These are phyloP conservation scores for Cordyceps cicadae DNA, from an alignment of 2,329 filamentous ascomycete species.

Conservation along the genomic window DNA sequence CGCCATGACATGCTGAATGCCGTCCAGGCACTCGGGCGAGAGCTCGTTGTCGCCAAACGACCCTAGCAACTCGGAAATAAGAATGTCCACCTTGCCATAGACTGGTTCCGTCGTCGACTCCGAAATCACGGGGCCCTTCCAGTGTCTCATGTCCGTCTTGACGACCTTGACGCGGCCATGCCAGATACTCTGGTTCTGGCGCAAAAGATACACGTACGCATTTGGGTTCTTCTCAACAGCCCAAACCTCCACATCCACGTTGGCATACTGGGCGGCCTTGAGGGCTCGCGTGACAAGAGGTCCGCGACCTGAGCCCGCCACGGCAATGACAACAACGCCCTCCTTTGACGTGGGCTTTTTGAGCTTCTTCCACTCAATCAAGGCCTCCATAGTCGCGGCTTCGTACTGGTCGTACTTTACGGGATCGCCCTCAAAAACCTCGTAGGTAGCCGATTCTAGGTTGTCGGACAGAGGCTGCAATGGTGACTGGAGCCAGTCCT, in stretches of 20 bases:
- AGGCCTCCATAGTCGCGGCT: constrained; percentile 68
- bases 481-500: constrained; percentile 93
- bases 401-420: constrained; percentile 98
- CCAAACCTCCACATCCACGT: constrained; percentile 76
- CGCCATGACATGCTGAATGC: constrained; percentile 82
- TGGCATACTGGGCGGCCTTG: constrained; percentile 66
- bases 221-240: constrained; percentile 98
- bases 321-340: constrained; percentile 73
- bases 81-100: constrained; percentile 71
- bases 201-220: constrained; percentile 83
- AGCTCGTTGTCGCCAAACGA: constrained; percentile 97
- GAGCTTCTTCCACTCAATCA: constrained; percentile 68
- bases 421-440: constrained; percentile 96
- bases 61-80: constrained; percentile 87
- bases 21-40: constrained; percentile 91
- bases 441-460: constrained; percentile 92
- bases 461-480: constrained; percentile 94
- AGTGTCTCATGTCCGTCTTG: constrained; percentile 94
- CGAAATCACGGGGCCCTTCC: constrained; percentile 67
- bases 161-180: constrained; percentile 71
- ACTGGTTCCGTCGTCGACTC: constrained; percentile 36
- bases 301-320: constrained; percentile 87
- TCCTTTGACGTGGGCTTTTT: constrained; percentile 63
- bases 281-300: constrained; percentile 84
- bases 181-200: constrained; percentile 81